Percentiles rank a stretch among this genome's conserved stretches.
Evolutionary conservation across 1,284 basidiomycete genomes (phyloP).

Genomic region (Malassezia caprae): DNA sequence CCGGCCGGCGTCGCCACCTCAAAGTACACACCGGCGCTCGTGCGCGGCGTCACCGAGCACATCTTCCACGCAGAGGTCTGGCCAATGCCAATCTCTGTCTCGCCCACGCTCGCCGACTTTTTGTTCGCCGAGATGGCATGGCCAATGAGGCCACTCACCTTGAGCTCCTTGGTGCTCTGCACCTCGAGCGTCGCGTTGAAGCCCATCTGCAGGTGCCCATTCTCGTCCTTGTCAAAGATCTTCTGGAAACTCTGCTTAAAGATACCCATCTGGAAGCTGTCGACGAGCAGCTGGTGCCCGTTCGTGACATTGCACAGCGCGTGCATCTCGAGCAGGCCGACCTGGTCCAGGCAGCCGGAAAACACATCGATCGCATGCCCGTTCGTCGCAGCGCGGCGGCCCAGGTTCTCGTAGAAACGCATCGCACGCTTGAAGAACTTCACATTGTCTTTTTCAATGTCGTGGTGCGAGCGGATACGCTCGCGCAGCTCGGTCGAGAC

Average conservation of each 20-base stretch:
- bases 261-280: constrained; percentile 95
- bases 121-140: constrained; percentile 95
- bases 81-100: constrained; percentile 98
- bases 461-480: constrained; percentile 96
- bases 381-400: constrained; percentile 85
- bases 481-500: constrained; percentile 92
- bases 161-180: constrained; percentile 95
- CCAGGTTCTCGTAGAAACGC: constrained; percentile 94
- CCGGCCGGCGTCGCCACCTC: constrained; percentile 98
- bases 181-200: constrained; percentile 99
- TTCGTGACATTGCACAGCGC: constrained; percentile 88
- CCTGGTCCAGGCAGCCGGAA: constrained; percentile 94
- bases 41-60: constrained; percentile 77
- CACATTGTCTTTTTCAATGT: constrained; percentile 92
- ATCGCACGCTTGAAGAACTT: constrained; percentile 95
- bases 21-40: constrained; percentile 88
- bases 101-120: constrained; percentile 90
- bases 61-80: constrained; percentile 99
- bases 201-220: constrained; percentile 88
- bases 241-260: constrained; percentile 97
- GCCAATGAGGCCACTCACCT: constrained; percentile 93
- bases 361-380: constrained; percentile 93
- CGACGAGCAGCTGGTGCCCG: constrained; percentile 87
- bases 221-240: constrained; percentile 84
- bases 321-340: constrained; percentile 96